phyloP scores from a whole-genome alignment of 345 rosid species.

The Laguncularia racemosa region DNA sequence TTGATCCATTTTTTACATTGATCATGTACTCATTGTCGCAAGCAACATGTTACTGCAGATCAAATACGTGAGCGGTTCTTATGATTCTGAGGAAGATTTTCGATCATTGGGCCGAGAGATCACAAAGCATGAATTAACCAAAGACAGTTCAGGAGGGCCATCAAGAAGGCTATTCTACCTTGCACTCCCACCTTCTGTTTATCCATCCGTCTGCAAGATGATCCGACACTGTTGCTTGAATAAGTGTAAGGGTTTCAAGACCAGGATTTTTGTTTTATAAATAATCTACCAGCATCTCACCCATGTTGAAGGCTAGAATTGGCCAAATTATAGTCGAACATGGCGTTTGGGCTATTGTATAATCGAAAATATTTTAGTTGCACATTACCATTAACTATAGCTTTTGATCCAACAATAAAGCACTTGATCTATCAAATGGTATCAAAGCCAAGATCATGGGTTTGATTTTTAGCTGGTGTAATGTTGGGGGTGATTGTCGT shows the following conservation, averaged over 20 bases:
- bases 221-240: constrained; percentile 73
- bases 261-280: background rate
- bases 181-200: constrained; percentile 96
- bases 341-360: too few species aligned
- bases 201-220: constrained; percentile 93
- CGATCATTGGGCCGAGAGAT: constrained; percentile 60
- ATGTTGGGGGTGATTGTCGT: too few species aligned
- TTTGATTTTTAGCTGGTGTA: too few species aligned
- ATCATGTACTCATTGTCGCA: background rate
- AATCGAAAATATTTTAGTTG: too few species aligned
- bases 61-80: constrained; percentile 86
- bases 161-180: constrained; percentile 84
- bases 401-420: too few species aligned
- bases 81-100: constrained; percentile 82
- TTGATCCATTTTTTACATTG: background rate
- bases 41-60: constrained; percentile 34
- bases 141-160: constrained; percentile 55
- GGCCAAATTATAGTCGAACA: too few species aligned
- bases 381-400: too few species aligned
- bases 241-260: constrained; percentile 48
- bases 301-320: too few species aligned
- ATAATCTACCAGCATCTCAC: too few species aligned
- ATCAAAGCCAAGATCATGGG: too few species aligned
- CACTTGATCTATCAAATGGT: too few species aligned
- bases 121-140: constrained; percentile 59